Percentiles rank a stretch among this genome's conserved stretches.
phyloP scores from a whole-genome alignment of 2,329 filamentous ascomycete genomes.

The Lithohypha guttulata region DNA sequence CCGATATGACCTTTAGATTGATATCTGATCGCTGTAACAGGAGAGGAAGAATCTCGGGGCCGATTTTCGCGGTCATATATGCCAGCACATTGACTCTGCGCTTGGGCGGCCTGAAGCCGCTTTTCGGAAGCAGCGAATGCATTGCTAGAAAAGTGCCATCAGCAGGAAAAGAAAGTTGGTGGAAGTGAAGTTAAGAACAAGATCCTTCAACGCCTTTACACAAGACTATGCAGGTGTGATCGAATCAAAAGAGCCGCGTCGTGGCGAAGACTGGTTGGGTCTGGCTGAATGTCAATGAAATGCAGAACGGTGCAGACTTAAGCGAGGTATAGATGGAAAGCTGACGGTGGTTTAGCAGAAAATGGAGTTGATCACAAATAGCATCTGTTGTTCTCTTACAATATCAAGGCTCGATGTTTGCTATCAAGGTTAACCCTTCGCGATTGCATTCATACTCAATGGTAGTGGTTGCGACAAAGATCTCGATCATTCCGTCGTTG shows the following conservation, averaged over 20 bases:
- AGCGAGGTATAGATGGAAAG: not conserved
- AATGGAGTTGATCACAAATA: too few relatives aligned
- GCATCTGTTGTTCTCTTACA: too few relatives aligned
- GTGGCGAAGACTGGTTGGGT: constrained; percentile 7
- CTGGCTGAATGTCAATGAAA: not conserved
- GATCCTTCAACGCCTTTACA: too few relatives aligned
- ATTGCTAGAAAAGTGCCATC: constrained; percentile 4
- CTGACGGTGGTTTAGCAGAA: too few relatives aligned
- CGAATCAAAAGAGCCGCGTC: not conserved
- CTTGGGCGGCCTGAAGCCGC: constrained; percentile 8
- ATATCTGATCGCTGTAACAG: constrained; percentile 19
- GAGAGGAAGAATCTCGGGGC: constrained; percentile 20
- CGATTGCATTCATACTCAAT: too few relatives aligned
- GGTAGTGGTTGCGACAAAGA: too few relatives aligned
- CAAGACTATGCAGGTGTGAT: too few relatives aligned
- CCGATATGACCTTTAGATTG: constrained; percentile 19
- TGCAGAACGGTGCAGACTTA: not conserved
- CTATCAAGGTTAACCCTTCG: too few relatives aligned
- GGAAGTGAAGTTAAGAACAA: too few relatives aligned
- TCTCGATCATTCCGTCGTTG: too few relatives aligned
- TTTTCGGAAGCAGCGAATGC: not conserved
- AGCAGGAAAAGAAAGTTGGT: not conserved
- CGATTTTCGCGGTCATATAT: constrained; percentile 19
- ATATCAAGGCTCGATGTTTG: too few relatives aligned
- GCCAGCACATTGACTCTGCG: constrained; percentile 19